phyloP scores from a whole-genome alignment of 345 rosid species.

The Nephelium lappaceum region DNA sequence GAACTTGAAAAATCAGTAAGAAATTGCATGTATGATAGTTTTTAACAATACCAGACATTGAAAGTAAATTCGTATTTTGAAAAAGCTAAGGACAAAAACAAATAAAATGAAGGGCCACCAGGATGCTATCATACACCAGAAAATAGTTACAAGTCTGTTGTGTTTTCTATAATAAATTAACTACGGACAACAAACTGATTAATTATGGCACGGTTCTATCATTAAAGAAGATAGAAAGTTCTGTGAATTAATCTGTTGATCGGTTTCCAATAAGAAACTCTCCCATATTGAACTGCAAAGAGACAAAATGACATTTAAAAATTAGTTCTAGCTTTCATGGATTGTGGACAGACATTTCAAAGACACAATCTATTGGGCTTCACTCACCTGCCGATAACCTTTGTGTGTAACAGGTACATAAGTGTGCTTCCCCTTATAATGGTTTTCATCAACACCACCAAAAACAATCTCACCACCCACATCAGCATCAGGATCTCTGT shows the following conservation, averaged over 20 bases:
- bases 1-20: neutral
- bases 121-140: neutral
- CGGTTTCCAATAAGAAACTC: constrained; percentile 55
- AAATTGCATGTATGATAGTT: no score
- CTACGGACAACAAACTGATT: neutral
- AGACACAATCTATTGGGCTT: neutral
- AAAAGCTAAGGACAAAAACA: neutral
- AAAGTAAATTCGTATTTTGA: neutral
- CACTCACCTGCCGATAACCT: constrained; percentile 84
- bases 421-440: constrained; percentile 70
- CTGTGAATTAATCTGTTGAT: constrained; percentile 68
- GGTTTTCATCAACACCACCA: constrained; percentile 71
- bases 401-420: constrained; percentile 65
- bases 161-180: neutral
- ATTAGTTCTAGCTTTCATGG: no score
- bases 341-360: neutral
- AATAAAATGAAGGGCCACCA: neutral
- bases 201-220: neutral
- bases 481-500: constrained; percentile 44
- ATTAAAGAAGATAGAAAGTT: neutral
- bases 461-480: constrained; percentile 84
- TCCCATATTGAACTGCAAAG: constrained; percentile 67
- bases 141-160: neutral
- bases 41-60: neutral
- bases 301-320: neutral